Evolutionary conservation across 352 stramenopile genomes (phyloP), one percentile per base, ranked within the genome.

Genomic region (Globisporangium parvum): DNA sequence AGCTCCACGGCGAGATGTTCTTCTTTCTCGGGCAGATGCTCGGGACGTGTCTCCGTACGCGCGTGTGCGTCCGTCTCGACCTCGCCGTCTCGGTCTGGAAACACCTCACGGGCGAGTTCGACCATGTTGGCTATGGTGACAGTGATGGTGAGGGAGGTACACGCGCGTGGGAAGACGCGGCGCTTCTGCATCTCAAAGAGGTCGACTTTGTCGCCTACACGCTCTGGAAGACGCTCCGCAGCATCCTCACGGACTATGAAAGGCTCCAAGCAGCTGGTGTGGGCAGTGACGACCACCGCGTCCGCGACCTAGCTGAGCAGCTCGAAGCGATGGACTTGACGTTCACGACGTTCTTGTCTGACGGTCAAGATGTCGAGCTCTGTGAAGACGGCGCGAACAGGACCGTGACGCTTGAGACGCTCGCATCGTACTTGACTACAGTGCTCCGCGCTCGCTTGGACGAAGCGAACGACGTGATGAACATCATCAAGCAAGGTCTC

Each of bases 11-110:
- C 18, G 85, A 96, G 49, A 94, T 96, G 79, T 94, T 91, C 45
- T 70, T 80, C 41, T 97, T 97, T 48, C 54, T 97, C 14, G 91
- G 91, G 1, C 81, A 97, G 60, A 85, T 97, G 62, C 71, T 97
- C 11, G 91, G 88, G 0, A 89, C 90, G 33, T 89, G 87, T 45
- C 65, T 97, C 9, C 77, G 89, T 10, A 96, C 78, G 45, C 66
- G 77, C 1, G 84, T 96, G 1, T 88, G 83, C 21, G 67, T 93
- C 18, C 79, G 80, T 14, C 67, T 95, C 1, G 80, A 91, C 49
- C 61, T 95, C 6, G 77, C 79, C 1, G 76, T 75, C 41, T 76
- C 67, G 0, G 77, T 90, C 17, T 95, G 82, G 80, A 86, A 92
- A 54, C 70, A 87, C 20, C 67, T 92, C 15, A 76, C 87, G 10